Evolutionary conservation across 2,329 filamentous ascomycete genomes (phyloP).

Genomic region (Chaetomiaceae sp.): DNA sequence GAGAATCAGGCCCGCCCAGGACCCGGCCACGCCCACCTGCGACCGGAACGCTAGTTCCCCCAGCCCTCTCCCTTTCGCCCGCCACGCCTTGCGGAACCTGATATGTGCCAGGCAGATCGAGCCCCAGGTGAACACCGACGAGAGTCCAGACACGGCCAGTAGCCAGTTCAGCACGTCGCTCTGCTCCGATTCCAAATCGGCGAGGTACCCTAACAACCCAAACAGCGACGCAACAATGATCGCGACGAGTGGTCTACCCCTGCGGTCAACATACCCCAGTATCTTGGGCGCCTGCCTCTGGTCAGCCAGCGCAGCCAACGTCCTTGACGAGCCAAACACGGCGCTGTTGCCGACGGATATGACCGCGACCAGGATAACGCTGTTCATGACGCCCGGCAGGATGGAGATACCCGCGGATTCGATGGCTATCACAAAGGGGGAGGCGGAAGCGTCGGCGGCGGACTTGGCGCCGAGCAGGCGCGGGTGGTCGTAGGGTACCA

Average conservation of each 20-base stretch:
- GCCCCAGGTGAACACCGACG: constrained; percentile 73
- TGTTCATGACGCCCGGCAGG: constrained; percentile 86
- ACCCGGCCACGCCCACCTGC: constrained; percentile 73
- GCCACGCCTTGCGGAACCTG: constrained; percentile 83
- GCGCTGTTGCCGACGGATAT: constrained; percentile 88
- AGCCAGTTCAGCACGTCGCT: constrained; percentile 73
- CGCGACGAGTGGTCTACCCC: constrained; percentile 72
- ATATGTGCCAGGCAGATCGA: constrained; percentile 90
- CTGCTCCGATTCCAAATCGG: constrained; percentile 53
- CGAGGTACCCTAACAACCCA: constrained; percentile 74
- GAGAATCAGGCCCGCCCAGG: constrained; percentile 72
- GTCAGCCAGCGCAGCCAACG: constrained; percentile 83
- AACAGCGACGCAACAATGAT: constrained; percentile 63
- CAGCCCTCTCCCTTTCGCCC: constrained; percentile 60
- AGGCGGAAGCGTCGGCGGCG: constrained; percentile 66
- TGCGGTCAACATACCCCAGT: constrained; percentile 75
- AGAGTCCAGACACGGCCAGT: constrained; percentile 67
- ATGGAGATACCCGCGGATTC: constrained; percentile 75
- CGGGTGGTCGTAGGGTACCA: constrained; percentile 69
- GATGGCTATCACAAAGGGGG: constrained; percentile 92
- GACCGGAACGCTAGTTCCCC: constrained; percentile 76
- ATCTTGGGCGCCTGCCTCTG: constrained; percentile 76
- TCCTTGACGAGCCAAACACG: constrained; percentile 87
- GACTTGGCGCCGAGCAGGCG: constrained; percentile 56
- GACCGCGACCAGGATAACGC: constrained; percentile 87